Evolutionary conservation across 2,329 filamentous ascomycete genomes (phyloP).

Genomic region (Orbilia brochopaga): DNA sequence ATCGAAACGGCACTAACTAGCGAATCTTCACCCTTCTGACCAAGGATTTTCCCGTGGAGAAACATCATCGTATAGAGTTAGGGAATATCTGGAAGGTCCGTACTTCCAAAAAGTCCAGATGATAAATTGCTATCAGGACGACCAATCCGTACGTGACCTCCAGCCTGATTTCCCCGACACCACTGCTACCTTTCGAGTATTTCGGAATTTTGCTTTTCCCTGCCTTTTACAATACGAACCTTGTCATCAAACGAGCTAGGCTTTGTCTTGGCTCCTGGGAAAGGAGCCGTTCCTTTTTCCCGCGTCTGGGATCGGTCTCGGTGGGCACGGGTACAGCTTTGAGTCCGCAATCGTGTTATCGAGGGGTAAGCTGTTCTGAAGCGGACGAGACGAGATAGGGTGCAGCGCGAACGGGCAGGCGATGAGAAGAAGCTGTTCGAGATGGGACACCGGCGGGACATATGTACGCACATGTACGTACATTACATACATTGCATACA

Average conservation of each 20-base stretch:
- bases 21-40: slow-evolving; percentile 37
- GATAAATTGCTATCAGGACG: slow-evolving; percentile 43
- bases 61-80: slow-evolving; percentile 31
- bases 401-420: neutral
- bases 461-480: too few relatives aligned
- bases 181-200: neutral
- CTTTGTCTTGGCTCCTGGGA: slow-evolving; percentile 48
- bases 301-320: slow-evolving; percentile 40
- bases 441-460: slow-evolving; percentile 18
- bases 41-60: slow-evolving; percentile 36
- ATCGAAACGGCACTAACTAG: slow-evolving; percentile 31
- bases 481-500: too few relatives aligned
- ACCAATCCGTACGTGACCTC: slow-evolving; percentile 43
- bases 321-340: slow-evolving; percentile 36
- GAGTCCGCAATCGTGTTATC: slow-evolving; percentile 10
- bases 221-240: slow-evolving; percentile 43
- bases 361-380: slow-evolving; percentile 46
- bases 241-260: slow-evolving; percentile 33
- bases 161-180: slow-evolving; percentile 39
- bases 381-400: slow-evolving; percentile 15
- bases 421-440: slow-evolving; percentile 26
- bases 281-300: slow-evolving; percentile 51
- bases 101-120: slow-evolving; percentile 38
- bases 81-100: slow-evolving; percentile 49
- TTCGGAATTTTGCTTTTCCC: neutral